Conservation (phyloP, 176 grass and related monocot species). For the Coix lacrymajobi region DNA sequence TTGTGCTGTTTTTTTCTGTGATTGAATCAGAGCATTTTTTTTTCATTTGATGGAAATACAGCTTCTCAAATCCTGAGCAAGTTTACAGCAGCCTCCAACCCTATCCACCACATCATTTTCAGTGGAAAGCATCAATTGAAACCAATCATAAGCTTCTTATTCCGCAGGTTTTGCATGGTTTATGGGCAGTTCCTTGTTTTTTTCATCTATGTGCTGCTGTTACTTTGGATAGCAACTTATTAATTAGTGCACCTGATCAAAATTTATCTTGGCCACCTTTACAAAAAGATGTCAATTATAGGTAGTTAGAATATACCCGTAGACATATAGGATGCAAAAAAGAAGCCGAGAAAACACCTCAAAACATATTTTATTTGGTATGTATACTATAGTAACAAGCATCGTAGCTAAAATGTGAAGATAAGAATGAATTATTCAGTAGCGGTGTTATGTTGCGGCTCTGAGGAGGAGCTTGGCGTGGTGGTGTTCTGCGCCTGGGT, state of each 20-base stretch:
- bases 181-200: constrained; percentile 13
- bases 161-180: neutral
- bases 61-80: neutral
- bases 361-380: constrained; percentile 37
- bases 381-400: constrained; percentile 39
- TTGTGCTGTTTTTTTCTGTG: neutral
- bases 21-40: neutral
- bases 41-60: constrained; percentile 4
- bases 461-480: constrained; percentile 5
- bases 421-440: constrained; percentile 34
- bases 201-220: constrained; percentile 14
- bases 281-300: constrained; percentile 18
- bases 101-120: constrained; percentile 45
- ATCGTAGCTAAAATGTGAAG: constrained; percentile 22
- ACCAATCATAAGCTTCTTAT: constrained; percentile 23
- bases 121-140: constrained; percentile 4
- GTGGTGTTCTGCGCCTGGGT: constrained; percentile 18
- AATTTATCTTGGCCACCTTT: constrained; percentile 33
- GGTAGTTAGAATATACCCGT: constrained; percentile 7
- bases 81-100: neutral
- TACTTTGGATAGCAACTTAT: constrained; percentile 17
- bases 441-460: neutral
- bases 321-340: neutral
- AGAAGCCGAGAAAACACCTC: neutral
- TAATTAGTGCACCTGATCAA: constrained; percentile 16